Base-by-base conservation (phyloP, 495 filamentous ascomycete genomes). In the Penicillium chermesinum region DNA sequence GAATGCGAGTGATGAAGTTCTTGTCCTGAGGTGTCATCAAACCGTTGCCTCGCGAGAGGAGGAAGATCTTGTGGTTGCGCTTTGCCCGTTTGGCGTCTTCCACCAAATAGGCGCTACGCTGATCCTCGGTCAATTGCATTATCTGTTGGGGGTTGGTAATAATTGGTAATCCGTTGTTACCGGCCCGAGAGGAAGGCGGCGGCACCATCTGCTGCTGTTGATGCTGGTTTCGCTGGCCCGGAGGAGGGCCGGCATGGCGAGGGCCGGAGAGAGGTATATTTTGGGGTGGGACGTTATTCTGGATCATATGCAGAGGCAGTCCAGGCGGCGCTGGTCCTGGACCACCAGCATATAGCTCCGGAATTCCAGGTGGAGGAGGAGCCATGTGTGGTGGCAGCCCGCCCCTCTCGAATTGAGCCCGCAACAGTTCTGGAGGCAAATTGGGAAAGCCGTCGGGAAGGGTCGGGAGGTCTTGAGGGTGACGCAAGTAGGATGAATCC, bases 11-110 rank as follows among this genome's bases (percentile, higher is more conserved):
- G 48, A 99, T 93, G 63, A 96, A 99, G 59, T 96, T 99, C 76
- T 99, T 99, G 67, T 99, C 93, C 61, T 95, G 89, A 2, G 94
- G 94, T 15, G 94, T 97, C 93, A 99, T 99, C 46, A 99, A 64
- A 19, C 93, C 94, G 60, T 99, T 97, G 57, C 94, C 91, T 57
- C 84, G 87, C 7, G 94, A 95, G 18, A 99, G 72, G 18, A 93
- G 78, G 58, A 87, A 89, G 44, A 99, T 99, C 72, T 99, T 99
- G 73, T 97, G 91, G 61, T 97, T 97, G 22, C 93, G 83, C 70
- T 99, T 99, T 2, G 94, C 88, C 38, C 94, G 82, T 67, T 89
- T 95, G 8, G 91, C 90, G 62, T 97, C 93, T 55, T 95, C 93
- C 50, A 86, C 79, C 48, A 95, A 64, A 61, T 87, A 95, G 12